Conservation (phyloP, 2,329 filamentous ascomycete genomes). For the Leptographium radiaticola region DNA sequence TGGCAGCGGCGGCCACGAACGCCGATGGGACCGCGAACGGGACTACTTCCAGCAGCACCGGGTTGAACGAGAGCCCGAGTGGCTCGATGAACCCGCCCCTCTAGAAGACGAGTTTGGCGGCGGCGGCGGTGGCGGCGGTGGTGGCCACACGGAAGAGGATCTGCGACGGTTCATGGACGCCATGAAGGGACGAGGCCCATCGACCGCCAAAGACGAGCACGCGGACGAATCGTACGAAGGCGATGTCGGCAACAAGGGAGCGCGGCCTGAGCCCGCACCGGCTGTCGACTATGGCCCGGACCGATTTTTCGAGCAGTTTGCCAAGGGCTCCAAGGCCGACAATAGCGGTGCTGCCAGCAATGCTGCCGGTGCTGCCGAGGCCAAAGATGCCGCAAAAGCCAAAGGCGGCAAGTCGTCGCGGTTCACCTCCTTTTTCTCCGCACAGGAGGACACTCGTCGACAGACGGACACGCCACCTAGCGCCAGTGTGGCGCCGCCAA, state of each 20-base stretch:
- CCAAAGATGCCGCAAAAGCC: conserved; percentile 33
- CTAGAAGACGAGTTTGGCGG: background rate
- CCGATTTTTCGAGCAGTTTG: conserved; percentile 52
- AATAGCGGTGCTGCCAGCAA: conserved; percentile 21
- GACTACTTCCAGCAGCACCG: conserved; percentile 18
- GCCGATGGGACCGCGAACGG: conserved; percentile 41
- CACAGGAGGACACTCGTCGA: conserved; percentile 38
- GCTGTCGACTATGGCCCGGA: conserved; percentile 57
- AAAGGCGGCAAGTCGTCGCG: conserved; percentile 63
- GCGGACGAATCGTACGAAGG: conserved; percentile 13
- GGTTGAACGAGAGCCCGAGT: conserved; percentile 75
- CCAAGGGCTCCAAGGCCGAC: conserved; percentile 24
- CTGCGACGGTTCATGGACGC: conserved; percentile 90
- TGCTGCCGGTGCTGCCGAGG: conserved; percentile 26
- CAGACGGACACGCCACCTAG: conserved; percentile 31
- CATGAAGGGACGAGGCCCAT: conserved; percentile 57
- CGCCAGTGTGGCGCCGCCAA: conserved; percentile 9
- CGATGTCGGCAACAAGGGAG: conserved; percentile 38
- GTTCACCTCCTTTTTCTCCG: conserved; percentile 70
- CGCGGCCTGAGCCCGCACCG: conserved; percentile 43
- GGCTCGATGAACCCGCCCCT: conserved; percentile 52
- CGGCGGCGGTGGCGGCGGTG: conserved; percentile 21
- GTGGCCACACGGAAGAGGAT: conserved; percentile 75
- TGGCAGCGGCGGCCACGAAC: conserved; percentile 22
- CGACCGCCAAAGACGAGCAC: conserved; percentile 20